Base-by-base conservation (phyloP, 2,329 filamentous ascomycete species). In the Cercospora canescens region DNA sequence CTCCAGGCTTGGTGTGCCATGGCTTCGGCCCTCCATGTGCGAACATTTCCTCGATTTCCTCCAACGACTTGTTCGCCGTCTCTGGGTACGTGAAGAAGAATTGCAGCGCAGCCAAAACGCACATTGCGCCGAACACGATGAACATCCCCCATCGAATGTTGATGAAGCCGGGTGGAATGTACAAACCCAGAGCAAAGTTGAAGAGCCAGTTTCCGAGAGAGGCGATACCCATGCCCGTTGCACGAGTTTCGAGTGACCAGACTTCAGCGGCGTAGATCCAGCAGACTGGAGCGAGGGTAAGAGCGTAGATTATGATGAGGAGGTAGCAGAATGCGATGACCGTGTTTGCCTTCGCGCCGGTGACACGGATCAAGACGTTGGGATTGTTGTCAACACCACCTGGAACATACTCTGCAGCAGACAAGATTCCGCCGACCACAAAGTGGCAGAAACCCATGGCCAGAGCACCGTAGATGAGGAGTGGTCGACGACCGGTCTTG, bases 371-470 rank as follows among this genome's bases (percentile, higher is more conserved):
- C 60, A 84, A 76, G 18, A 88, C 82, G 70, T 87, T 88, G n/a
- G 75, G 68, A 65, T 85, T 80, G 56, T 79, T 80, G 30, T 75
- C 75, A 3, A 85, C 80, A 35, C 82, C 82, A 6, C 72, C 78
- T 1, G 82, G 81, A 3, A 84, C 76, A 60, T 74, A 74, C 11
- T 72, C 75, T 34, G 82, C 82, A 76, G 4, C 74, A 73, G 8
- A 79, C 76, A 85, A 73, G 30, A 82, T 72, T 30, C 81, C 81
- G 16, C 81, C 93, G 62, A 95, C 90, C 76, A 96, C 85, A 84
- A 95, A 95, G 80, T 96, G 90, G 83, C 91, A 93, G 73, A 94
- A 76, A 11, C 93, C 83, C 93, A 96, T 96, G 72, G 91, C 91
- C 2, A 89, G 67, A 32, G 91, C 92, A 72, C 93, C 93, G 74